Percentiles rank a stretch among this genome's conserved stretches.
Evolutionary conservation across 2,329 filamentous ascomycete species (phyloP).

Genomic region (Verticillium nonalfalfae): DNA sequence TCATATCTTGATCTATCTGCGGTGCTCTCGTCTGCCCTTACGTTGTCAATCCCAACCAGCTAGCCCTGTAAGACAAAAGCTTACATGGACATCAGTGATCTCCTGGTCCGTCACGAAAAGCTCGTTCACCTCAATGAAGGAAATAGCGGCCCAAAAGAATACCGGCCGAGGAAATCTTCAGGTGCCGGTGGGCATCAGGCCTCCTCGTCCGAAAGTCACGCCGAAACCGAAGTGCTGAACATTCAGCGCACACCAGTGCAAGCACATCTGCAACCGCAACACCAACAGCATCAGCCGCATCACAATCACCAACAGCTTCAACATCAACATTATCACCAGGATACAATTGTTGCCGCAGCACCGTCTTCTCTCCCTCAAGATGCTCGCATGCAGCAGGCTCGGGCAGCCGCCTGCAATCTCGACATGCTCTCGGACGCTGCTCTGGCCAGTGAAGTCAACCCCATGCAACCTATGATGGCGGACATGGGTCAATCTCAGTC

Average conservation of each 20-base stretch:
- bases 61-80: conserved; percentile 25
- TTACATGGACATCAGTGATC: conserved; percentile 60
- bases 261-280: conserved; percentile 16
- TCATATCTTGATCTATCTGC: too few relatives aligned
- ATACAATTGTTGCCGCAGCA: conserved; percentile 28
- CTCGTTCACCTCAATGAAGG: conserved; percentile 57
- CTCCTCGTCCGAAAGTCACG: conserved; percentile 39
- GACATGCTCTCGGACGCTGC: conserved; percentile 55
- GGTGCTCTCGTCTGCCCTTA: too few relatives aligned
- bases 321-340: conserved; percentile 29
- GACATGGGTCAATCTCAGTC: conserved; percentile 34
- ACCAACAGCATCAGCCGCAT: conserved; percentile 19
- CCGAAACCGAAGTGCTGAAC: conserved; percentile 38
- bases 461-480: conserved; percentile 43
- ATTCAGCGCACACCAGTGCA: conserved; percentile 27
- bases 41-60: conserved; percentile 1
- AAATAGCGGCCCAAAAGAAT: conserved; percentile 40
- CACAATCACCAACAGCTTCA: conserved; percentile 19
- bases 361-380: conserved; percentile 37
- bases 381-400: conserved; percentile 30
- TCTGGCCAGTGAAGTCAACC: conserved; percentile 46
- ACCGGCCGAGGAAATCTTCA: conserved; percentile 41
- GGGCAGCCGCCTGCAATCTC: conserved; percentile 47
- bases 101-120: conserved; percentile 58
- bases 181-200: conserved; percentile 33